Conservation (phyloP, 148 eudicot genomes). For the Fagopyrum tataricum region DNA sequence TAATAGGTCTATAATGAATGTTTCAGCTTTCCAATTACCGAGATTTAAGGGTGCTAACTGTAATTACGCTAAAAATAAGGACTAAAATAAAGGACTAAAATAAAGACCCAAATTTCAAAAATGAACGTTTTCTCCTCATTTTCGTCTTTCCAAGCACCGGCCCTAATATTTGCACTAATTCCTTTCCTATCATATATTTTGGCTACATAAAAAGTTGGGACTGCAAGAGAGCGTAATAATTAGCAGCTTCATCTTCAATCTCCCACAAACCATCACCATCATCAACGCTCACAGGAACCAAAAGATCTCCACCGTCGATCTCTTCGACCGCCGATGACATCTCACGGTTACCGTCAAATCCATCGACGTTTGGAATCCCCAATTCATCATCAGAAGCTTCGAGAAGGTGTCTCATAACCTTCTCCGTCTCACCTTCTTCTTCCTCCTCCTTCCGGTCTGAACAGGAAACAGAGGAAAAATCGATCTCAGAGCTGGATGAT, state of each 20-base stretch:
- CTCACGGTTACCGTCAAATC: not conserved
- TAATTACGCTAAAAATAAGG: too few species aligned
- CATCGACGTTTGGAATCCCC: slow-evolving; percentile 38
- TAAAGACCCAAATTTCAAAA: too few species aligned
- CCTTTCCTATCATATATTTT: not conserved
- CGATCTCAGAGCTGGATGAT: not conserved
- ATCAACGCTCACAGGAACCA: slow-evolving; percentile 1
- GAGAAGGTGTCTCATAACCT: slow-evolving; percentile 47
- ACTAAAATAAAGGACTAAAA: too few species aligned
- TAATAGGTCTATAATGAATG: too few species aligned
- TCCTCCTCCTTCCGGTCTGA: slow-evolving; percentile 15
- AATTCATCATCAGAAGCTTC: slow-evolving; percentile 94
- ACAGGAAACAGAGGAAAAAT: too few species aligned
- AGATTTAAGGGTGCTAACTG: too few species aligned
- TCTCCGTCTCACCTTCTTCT: slow-evolving; percentile 17
- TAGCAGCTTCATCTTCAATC: slow-evolving; percentile 78
- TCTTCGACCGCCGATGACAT: not conserved
- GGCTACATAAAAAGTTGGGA: slow-evolving; percentile 58
- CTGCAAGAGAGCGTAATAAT: slow-evolving; percentile 54
- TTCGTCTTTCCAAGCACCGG: not conserved
- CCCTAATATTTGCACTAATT: slow-evolving; percentile 1
- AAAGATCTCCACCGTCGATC: slow-evolving; percentile 26
- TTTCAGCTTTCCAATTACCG: too few species aligned
- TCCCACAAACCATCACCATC: slow-evolving; percentile 63
- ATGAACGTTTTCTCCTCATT: not conserved